Percentiles rank a stretch among this genome's conserved stretches.
Conservation (phyloP, 1,284 basidiomycete species). For the Malassezia dermatis region DNA sequence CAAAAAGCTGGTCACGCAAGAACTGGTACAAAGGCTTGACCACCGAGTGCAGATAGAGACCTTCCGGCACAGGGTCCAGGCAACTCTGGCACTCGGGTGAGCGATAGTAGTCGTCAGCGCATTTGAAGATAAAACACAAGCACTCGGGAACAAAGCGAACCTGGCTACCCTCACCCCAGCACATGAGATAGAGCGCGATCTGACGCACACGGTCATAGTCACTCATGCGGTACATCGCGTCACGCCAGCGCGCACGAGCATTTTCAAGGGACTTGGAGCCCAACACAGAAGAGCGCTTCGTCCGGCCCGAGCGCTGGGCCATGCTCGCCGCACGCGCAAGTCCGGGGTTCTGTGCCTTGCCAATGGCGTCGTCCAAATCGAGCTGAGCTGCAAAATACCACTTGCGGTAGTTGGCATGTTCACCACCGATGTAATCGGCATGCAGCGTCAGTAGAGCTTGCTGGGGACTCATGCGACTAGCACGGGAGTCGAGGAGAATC, state of each 20-base stretch:
- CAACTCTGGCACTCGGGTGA: conserved; percentile 95
- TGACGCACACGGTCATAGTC: conserved; percentile 95
- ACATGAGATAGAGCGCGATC: conserved; percentile 86
- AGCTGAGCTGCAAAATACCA: conserved; percentile 99
- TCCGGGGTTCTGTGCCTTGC: conserved; percentile 80
- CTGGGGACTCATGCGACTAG: conserved; percentile 78
- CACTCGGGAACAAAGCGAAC: conserved; percentile 97
- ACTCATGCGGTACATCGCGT: conserved; percentile 97
- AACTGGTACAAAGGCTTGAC: conserved; percentile 94
- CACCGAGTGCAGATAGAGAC: conserved; percentile 79
- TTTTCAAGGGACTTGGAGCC: conserved; percentile 70
- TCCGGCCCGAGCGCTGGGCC: conserved; percentile 50
- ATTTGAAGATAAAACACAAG: conserved; percentile 99
- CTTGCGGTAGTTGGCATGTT: conserved; percentile 49
- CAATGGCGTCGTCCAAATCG: conserved; percentile 94
- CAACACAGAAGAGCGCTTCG: conserved; percentile 7
- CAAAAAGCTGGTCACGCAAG: conserved; percentile 94
- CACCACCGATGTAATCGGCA: conserved; percentile 96
- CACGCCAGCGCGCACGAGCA: conserved; percentile 83
- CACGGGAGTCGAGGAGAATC: conserved; percentile 72
- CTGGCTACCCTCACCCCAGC: conserved; percentile 97
- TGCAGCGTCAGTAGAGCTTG: conserved; percentile 83
- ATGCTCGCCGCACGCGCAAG: conserved; percentile 72
- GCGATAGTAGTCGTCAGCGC: conserved; percentile 98
- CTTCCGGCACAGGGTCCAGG: conserved; percentile 86